phyloP scores from a whole-genome alignment of 192 early-diverging fungal species.

The Backusella macrospora region DNA sequence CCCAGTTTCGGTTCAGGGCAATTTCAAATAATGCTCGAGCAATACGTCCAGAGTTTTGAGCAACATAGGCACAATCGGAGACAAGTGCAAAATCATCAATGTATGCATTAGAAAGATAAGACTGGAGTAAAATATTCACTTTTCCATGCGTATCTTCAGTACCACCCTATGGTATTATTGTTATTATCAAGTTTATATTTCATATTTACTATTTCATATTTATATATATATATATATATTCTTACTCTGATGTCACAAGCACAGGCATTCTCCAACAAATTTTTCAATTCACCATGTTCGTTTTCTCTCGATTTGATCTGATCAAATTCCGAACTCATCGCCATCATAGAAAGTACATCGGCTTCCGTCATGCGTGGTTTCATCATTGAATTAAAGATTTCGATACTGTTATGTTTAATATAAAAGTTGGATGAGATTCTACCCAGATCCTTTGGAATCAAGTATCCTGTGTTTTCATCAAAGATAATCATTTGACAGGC shows the following conservation, averaged over 20 bases:
- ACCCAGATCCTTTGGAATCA: slow-evolving; percentile 90
- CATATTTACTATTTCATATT: neutral
- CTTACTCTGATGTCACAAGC: slow-evolving; percentile 85
- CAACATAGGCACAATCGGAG: slow-evolving; percentile 92
- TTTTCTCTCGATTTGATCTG: slow-evolving; percentile 90
- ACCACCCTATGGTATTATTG: slow-evolving; percentile 60
- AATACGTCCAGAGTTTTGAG: slow-evolving; percentile 92
- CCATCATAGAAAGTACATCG: slow-evolving; percentile 88
- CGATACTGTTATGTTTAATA: slow-evolving; percentile 85
- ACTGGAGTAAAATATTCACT: slow-evolving; percentile 92
- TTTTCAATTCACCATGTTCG: slow-evolving; percentile 81
- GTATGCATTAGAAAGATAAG: slow-evolving; percentile 73
- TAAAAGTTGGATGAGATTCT: slow-evolving; percentile 94
- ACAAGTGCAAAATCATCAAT: slow-evolving; percentile 95
- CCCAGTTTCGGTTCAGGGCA: slow-evolving; percentile 89
- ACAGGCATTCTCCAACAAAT: slow-evolving; percentile 68
- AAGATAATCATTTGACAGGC: slow-evolving; percentile 95
- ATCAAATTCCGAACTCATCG: slow-evolving; percentile 91
- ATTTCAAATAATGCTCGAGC: slow-evolving; percentile 96
- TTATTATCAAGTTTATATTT: neutral
- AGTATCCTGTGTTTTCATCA: slow-evolving; percentile 78
- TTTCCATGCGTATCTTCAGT: slow-evolving; percentile 86
- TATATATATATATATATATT: neutral
- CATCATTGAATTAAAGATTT: slow-evolving; percentile 85
- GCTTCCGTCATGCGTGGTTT: slow-evolving; percentile 91